These are phyloP conservation scores for Nicotiana benthamiana DNA, from an alignment of 257 asterid genomes.

Conservation along the genomic window DNA sequence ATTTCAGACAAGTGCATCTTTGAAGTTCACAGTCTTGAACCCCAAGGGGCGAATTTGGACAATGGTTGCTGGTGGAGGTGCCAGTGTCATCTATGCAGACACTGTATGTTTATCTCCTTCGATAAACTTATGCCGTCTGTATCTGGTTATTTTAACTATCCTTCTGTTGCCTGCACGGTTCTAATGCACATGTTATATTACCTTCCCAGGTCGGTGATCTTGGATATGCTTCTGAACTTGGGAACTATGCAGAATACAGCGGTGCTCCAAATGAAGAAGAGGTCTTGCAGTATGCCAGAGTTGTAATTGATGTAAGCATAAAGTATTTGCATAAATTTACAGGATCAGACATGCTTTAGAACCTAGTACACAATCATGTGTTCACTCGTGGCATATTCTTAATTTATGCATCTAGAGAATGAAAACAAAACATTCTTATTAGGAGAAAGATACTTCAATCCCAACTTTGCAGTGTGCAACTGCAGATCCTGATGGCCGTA, in stretches of 20 bases:
- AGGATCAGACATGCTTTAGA: background rate
- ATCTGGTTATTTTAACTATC: background rate
- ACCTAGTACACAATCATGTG: background rate
- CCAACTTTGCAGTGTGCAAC: constrained; percentile 66
- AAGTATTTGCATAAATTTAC: background rate
- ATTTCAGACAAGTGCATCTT: constrained; percentile 89
- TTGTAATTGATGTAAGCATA: constrained; percentile 72
- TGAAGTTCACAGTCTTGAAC: constrained; percentile 89
- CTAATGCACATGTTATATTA: background rate
- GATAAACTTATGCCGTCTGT: background rate
- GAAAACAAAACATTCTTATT: background rate
- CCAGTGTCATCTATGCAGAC: constrained; percentile 89
- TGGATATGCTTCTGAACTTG: constrained; percentile 86
- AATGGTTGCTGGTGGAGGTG: constrained; percentile 98
- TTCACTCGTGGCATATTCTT: background rate
- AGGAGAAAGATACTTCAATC: background rate
- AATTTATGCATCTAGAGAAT: background rate
- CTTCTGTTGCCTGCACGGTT: background rate
- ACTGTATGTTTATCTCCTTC: constrained; percentile 41
- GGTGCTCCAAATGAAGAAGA: constrained; percentile 97
- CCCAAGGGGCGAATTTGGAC: constrained; percentile 95
- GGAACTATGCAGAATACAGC: constrained; percentile 89
- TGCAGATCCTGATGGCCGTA: constrained; percentile 71
- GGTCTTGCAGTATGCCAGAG: constrained; percentile 90
- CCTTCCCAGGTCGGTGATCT: constrained; percentile 76